Base-by-base conservation (phyloP, 2,329 filamentous ascomycete genomes). In the Aspergillaceae sp. region DNA sequence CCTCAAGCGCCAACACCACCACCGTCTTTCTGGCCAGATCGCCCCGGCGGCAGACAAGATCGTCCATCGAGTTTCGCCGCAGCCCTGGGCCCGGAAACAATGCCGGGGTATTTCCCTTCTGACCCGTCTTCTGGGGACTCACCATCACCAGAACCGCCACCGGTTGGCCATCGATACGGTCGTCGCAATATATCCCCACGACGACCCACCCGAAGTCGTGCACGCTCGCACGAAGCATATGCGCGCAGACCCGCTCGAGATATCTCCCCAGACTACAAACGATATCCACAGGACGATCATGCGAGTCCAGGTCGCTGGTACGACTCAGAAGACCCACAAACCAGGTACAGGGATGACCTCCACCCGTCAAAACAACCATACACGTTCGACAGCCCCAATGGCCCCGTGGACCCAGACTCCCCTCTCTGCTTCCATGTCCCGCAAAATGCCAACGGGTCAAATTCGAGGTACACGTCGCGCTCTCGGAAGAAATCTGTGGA, bases 171-270 rank as follows among this genome's bases (percentile, higher is more conserved):
- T 54, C 41, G 40, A 30, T 35, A 43, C 35, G 41, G 29, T 42
- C 54, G 51, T 9, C 52, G 53, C 3, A 55, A 64, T 44, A 47
- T 67, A 1, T 63, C 63, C 7, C 61, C 62, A 1, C 54, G 54
- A 4, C 48, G 53, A 3, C 33, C 51, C 9, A 48, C 51, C 11
- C 51, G 57, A 26, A 51, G 58, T 4, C 60, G 65, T 27, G 62
- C 63, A 4, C 65, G 66, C 50, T 67, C 63, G 3, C 66, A 69
- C 40, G 66, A 69, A 40, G 57, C 63, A 5, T 66, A 65, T 40
- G 56, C 49, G 3, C 57, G 61, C 19, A 56, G 54, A 49, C 61
- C 60, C 2, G 50, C 53, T 9, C 54, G 58, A 36, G 61, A 65
- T 7, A 43, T 58, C 3, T 65, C 62, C 0, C 57, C 63, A 3